Conservation (phyloP, 169 alveolate genomes). For the Perkinsus marinus region DNA sequence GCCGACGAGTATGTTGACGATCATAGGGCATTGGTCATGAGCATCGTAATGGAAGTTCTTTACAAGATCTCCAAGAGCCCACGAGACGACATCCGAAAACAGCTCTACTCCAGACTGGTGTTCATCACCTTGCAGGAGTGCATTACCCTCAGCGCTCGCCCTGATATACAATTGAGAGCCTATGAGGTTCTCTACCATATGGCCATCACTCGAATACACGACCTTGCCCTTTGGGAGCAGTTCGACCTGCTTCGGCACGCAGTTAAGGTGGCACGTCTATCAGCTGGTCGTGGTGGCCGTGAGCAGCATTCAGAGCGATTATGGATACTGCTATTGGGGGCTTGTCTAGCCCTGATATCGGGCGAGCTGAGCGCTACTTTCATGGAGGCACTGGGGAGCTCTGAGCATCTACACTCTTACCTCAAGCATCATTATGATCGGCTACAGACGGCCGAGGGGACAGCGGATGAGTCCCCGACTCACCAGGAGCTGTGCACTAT, state of each 20-base stretch:
- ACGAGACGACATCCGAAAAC: neutral
- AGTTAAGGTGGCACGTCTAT: neutral
- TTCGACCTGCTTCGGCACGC: neutral
- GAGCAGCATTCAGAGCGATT: neutral
- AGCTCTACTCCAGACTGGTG: neutral
- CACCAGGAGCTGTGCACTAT: neutral
- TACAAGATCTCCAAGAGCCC: neutral
- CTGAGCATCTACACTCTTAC: neutral
- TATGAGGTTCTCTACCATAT: neutral
- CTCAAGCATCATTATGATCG: neutral
- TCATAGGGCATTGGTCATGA: neutral
- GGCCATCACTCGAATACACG: neutral
- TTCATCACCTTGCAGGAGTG: neutral
- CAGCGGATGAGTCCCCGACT: neutral
- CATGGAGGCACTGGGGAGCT: neutral
- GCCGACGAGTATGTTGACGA: neutral
- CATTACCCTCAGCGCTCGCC: neutral
- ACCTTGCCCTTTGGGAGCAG: neutral
- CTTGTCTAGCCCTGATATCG: neutral
- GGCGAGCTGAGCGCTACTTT: neutral
- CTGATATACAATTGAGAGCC: neutral
- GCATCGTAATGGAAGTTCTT: neutral
- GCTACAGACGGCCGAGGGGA: neutral
- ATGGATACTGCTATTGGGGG: neutral
- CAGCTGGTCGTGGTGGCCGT: neutral